Base-by-base conservation (phyloP, 2,329 filamentous ascomycete genomes). In the Colletotrichum magnum region DNA sequence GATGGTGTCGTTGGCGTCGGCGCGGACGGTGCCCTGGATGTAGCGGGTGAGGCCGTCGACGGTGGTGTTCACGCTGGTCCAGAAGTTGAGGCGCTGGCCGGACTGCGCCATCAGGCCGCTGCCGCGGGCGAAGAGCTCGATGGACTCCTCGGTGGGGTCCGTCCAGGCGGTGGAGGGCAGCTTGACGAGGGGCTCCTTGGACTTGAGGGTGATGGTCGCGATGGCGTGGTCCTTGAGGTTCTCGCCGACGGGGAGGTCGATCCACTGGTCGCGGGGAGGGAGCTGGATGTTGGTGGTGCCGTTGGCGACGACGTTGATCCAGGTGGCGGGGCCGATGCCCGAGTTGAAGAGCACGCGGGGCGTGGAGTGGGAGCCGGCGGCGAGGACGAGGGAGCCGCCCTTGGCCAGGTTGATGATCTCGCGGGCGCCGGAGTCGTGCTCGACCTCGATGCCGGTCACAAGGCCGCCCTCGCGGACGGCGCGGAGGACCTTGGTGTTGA, bases 291-390 rank as follows among this genome's bases (percentile, higher is more conserved):
- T 51, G 5, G 66, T 69, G 7, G 48, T 65, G 85, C 88, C 0
- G 87, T 88, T 2, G 87, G 79, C 76, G 62, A 85, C 81, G 6
- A 79, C 77, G 12, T 80, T 67, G 2, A 91, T 81, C 53, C 89
- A 83, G 0, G 79, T 74, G 12, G 72, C 73, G 0, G 85, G 84
- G 2, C 89, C 89, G 41, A 91, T 81, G 32, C 89, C 89, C 21
- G 83, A 87, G 2, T 89, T 82, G 73, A 88, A 87, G 5, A 91
- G 83, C 1, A 91, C 75, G 48, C 88, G 85, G 1, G 87, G 87
- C 0, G 86, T 86, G 74, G 88, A 86, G 77, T 86, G 87, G 0
- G 84, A 79, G 13, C 88, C 87, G 5, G 77, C 74, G 0, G 75
- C 75, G 3, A 82, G 75, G 2, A 75, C 80, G 7, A 81, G 80